These are phyloP conservation scores for Colletotrichum kahawae DNA, from an alignment of 2,329 filamentous ascomycete genomes.

Conservation along the genomic window DNA sequence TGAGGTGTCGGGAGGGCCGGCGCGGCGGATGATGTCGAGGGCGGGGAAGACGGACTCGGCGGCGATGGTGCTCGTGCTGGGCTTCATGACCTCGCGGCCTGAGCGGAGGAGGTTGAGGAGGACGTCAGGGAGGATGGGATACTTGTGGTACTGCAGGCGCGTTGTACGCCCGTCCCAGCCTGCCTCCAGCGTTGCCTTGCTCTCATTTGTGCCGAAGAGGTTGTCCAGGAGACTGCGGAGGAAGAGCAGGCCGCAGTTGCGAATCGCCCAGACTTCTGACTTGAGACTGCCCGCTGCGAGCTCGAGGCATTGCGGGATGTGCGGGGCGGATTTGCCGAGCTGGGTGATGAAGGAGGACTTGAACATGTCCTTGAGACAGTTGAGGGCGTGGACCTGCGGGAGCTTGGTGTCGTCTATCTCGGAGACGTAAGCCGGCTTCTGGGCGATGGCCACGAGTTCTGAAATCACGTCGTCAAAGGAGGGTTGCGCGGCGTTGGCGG, in stretches of 20 bases:
- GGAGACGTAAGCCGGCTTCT: slow-evolving; percentile 54
- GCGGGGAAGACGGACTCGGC: slow-evolving; percentile 82
- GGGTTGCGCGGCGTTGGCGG: slow-evolving; percentile 63
- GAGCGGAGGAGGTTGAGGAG: slow-evolving; percentile 66
- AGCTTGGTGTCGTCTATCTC: slow-evolving; percentile 70
- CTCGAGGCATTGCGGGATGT: slow-evolving; percentile 75
- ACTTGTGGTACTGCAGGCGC: slow-evolving; percentile 73
- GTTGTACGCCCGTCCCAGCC: slow-evolving; percentile 69
- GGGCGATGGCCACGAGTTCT: slow-evolving; percentile 65
- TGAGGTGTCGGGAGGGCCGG: slow-evolving; percentile 65
- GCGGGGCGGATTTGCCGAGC: slow-evolving; percentile 74
- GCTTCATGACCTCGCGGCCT: slow-evolving; percentile 50
- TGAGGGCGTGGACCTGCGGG: slow-evolving; percentile 93
- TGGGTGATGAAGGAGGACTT: slow-evolving; percentile 79
- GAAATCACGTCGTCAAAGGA: slow-evolving; percentile 70
- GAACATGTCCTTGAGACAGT: slow-evolving; percentile 91
- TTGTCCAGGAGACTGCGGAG: slow-evolving; percentile 84
- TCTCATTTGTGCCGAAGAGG: slow-evolving; percentile 78
- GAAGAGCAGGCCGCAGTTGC: slow-evolving; percentile 90
- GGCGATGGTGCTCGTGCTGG: slow-evolving; percentile 38
- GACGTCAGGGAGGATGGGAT: slow-evolving; percentile 67
- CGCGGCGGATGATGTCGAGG: slow-evolving; percentile 79
- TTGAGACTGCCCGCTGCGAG: slow-evolving; percentile 82
- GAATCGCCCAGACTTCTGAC: slow-evolving; percentile 89
- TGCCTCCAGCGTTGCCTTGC: slow-evolving; percentile 63